These are phyloP conservation scores for Periconia macrospinosa DNA, from an alignment of 2,329 filamentous ascomycete species.

Conservation along the genomic window DNA sequence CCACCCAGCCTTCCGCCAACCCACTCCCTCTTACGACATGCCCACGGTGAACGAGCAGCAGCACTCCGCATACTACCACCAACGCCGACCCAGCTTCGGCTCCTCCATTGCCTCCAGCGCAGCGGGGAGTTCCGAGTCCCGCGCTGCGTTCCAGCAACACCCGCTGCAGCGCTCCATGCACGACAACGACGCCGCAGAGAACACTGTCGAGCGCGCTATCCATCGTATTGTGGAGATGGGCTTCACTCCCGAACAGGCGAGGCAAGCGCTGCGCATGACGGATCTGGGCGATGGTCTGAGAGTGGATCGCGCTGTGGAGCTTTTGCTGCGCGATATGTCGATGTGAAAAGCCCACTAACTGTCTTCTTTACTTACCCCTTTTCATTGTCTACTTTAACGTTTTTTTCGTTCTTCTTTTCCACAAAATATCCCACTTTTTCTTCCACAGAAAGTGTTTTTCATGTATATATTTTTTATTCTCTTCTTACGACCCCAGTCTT, in stretches of 20 bases:
- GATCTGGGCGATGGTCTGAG: conserved; percentile 63
- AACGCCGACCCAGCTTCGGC: neutral
- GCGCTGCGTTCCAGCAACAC: conserved; percentile 32
- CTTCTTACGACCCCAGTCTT: too few relatives aligned
- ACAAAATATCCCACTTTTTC: too few relatives aligned
- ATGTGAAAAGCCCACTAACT: neutral
- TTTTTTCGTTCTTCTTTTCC: neutral
- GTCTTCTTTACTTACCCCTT: neutral
- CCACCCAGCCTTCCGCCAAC: conserved; percentile 23
- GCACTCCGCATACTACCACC: neutral
- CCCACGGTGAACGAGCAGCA: neutral
- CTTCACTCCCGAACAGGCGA: conserved; percentile 58
- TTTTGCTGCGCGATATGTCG: conserved; percentile 47
- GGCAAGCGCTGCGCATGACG: conserved; percentile 60
- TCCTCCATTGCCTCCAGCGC: conserved; percentile 8
- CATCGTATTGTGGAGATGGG: conserved; percentile 62
- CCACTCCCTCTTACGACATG: conserved; percentile 1
- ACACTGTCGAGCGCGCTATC: conserved; percentile 61
- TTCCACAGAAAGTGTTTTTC: too few relatives aligned
- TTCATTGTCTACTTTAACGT: neutral
- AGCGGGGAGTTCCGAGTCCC: conserved; percentile 4
- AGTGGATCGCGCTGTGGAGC: conserved; percentile 59
- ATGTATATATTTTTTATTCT: too few relatives aligned
- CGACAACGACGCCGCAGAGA: conserved; percentile 44
- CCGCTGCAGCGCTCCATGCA: conserved; percentile 33